Conservation (phyloP, 257 asterid species). For the Gentiana straminea region DNA sequence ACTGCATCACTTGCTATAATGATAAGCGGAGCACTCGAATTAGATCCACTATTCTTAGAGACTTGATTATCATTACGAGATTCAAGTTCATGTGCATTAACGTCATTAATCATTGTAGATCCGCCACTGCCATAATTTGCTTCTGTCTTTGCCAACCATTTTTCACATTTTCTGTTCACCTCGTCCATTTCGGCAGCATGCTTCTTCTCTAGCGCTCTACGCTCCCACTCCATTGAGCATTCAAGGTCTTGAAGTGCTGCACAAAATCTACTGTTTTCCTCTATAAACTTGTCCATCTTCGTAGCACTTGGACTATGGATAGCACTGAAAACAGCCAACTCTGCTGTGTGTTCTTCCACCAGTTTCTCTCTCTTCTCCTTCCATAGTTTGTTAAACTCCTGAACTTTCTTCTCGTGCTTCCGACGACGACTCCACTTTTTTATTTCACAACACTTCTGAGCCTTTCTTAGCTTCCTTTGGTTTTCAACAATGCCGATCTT, state of each 20-base stretch:
- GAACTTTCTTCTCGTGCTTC: conserved; percentile 31
- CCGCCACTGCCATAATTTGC: conserved; percentile 2
- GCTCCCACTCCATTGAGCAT: conserved; percentile 16
- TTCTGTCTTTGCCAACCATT: conserved; percentile 24
- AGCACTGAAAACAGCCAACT: conserved; percentile 24
- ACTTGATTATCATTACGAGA: conserved; percentile 15
- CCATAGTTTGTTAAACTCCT: conserved; percentile 32
- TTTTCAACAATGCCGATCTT: conserved; percentile 15
- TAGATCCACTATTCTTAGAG: conserved; percentile 1
- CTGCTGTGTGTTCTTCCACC: conserved; percentile 27
- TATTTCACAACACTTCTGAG: conserved; percentile 32
- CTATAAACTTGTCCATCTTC: conserved; percentile 21
- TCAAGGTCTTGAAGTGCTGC: conserved; percentile 32
- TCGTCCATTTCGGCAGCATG: conserved; percentile 28
- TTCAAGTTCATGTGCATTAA: conserved; percentile 21
- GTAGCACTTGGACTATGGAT: conserved; percentile 17
- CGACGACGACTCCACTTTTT: conserved; percentile 26
- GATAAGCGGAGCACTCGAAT: conserved; percentile 8
- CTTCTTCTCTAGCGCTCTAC: conserved; percentile 33
- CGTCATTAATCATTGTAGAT: conserved; percentile 5
- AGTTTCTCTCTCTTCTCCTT: conserved; percentile 25
- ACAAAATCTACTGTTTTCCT: conserved; percentile 23
- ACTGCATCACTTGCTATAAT: conserved; percentile 7
- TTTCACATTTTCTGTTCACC: conserved; percentile 28
- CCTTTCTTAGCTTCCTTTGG: conserved; percentile 10